These are phyloP conservation scores for Suillus decipiens DNA, from an alignment of 768 basidiomycete genomes.

Conservation along the genomic window DNA sequence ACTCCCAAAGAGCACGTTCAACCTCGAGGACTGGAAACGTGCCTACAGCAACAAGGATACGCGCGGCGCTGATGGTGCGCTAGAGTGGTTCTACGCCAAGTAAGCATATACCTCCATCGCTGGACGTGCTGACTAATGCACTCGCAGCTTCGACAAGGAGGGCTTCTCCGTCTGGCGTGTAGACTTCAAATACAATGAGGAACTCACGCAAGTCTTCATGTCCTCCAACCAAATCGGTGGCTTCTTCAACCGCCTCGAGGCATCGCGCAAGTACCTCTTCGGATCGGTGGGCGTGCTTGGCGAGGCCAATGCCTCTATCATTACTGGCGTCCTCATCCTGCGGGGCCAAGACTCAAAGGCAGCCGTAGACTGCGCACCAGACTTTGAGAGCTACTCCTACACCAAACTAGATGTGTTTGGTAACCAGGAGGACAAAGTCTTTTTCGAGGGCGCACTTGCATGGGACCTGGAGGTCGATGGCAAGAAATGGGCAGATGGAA, in stretches of 20 bases:
- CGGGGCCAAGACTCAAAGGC: slow-evolving; percentile 76
- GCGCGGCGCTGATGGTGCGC: slow-evolving; percentile 71
- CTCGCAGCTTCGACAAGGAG: slow-evolving; percentile 74
- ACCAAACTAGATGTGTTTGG: slow-evolving; percentile 67
- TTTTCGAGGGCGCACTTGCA: slow-evolving; percentile 90
- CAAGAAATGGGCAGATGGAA: slow-evolving; percentile 90
- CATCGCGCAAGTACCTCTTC: slow-evolving; percentile 94
- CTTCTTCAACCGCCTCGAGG: slow-evolving; percentile 98
- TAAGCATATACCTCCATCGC: slow-evolving; percentile 38
- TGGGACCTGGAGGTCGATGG: slow-evolving; percentile 92
- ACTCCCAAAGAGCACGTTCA: slow-evolving; percentile 84
- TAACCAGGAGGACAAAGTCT: slow-evolving; percentile 76
- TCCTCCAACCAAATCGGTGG: slow-evolving; percentile 92
- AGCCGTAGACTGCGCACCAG: slow-evolving; percentile 81
- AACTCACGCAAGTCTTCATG: slow-evolving; percentile 93
- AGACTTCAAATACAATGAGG: slow-evolving; percentile 96
- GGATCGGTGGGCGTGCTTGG: slow-evolving; percentile 93
- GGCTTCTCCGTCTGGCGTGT: slow-evolving; percentile 92
- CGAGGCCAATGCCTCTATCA: slow-evolving; percentile 70
- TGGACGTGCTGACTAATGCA: slow-evolving; percentile 10
- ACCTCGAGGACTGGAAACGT: slow-evolving; percentile 96
- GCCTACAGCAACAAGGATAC: slow-evolving; percentile 99
- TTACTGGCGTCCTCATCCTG: slow-evolving; percentile 79
- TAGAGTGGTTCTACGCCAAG: slow-evolving; percentile 99
- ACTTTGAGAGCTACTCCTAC: slow-evolving; percentile 89